Evolutionary conservation across 2,329 filamentous ascomycete genomes (phyloP).

Genomic region (Cercospora berteroae): DNA sequence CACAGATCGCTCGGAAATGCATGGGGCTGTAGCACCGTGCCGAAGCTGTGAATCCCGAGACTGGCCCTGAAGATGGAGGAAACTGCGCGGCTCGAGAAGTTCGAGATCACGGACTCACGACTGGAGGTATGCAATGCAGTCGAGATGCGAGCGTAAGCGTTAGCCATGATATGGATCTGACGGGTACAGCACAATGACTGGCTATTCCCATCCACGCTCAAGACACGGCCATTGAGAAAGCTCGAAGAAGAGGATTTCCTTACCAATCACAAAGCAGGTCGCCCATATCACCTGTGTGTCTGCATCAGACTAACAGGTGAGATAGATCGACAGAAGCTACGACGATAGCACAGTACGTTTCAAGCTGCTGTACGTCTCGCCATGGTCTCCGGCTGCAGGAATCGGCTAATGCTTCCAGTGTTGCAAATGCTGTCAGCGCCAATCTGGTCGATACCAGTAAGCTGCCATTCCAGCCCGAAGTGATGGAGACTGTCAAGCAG

Average conservation of each 20-base stretch:
- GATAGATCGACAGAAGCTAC: constrained; percentile 37
- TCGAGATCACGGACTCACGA: constrained; percentile 35
- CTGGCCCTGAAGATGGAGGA: constrained; percentile 2
- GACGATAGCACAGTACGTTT: constrained; percentile 38
- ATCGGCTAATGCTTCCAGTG: constrained; percentile 14
- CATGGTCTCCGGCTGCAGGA: not conserved
- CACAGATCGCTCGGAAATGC: constrained; percentile 18
- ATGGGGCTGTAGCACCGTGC: constrained; percentile 20
- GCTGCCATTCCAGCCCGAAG: constrained; percentile 30
- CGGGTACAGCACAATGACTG: constrained; percentile 33
- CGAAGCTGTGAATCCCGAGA: constrained; percentile 14
- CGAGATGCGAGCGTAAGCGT: not conserved
- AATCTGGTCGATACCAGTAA: constrained; percentile 33
- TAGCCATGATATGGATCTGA: constrained; percentile 1
- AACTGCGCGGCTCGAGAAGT: constrained; percentile 32
- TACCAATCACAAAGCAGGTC: constrained; percentile 33
- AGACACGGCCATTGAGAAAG: constrained; percentile 31
- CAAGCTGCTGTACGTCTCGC: constrained; percentile 34
- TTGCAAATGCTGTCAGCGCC: constrained; percentile 31
- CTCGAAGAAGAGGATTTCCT: constrained; percentile 38
- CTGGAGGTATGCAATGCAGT: constrained; percentile 29
- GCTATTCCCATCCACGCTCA: constrained; percentile 34
- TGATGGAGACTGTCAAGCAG: constrained; percentile 29
- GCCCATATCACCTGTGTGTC: not conserved
- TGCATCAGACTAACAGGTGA: not conserved